phyloP scores from a whole-genome alignment of 1,139 yeast genomes.

The Pichia sp. region DNA sequence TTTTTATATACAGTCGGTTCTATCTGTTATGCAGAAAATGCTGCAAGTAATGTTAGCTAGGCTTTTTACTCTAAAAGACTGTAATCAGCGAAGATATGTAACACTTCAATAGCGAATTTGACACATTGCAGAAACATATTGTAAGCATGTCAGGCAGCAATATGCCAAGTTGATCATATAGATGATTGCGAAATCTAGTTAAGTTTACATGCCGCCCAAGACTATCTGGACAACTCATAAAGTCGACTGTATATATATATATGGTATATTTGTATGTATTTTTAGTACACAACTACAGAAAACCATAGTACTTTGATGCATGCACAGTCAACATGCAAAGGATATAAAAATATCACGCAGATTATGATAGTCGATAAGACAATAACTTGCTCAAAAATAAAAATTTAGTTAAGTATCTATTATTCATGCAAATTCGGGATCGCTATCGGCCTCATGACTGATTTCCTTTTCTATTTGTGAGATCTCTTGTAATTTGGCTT shows the following conservation, averaged over 20 bases:
- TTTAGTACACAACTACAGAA: neutral
- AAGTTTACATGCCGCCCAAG: no score
- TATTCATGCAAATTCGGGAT: neutral
- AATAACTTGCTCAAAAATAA: neutral
- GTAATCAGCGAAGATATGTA: no score
- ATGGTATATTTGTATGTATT: neutral
- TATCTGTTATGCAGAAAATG: no score
- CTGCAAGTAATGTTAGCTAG: no score
- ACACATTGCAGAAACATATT: no score
- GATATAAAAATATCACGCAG: neutral
- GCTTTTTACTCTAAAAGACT: no score
- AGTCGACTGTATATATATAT: neutral
- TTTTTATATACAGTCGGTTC: no score
- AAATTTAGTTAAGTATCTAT: neutral
- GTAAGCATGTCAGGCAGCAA: no score
- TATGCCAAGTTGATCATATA: no score
- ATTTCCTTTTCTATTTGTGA: constrained; percentile 1
- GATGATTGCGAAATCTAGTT: no score
- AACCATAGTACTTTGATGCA: neutral
- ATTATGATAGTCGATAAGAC: neutral
- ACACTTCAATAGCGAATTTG: no score
- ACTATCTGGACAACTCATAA: no score
- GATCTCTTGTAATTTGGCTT: constrained; percentile 9
- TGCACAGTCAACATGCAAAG: neutral
- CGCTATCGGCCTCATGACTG: neutral